Evolutionary conservation across 2,329 filamentous ascomycete genomes (phyloP).

Genomic region (Capronia coronata): DNA sequence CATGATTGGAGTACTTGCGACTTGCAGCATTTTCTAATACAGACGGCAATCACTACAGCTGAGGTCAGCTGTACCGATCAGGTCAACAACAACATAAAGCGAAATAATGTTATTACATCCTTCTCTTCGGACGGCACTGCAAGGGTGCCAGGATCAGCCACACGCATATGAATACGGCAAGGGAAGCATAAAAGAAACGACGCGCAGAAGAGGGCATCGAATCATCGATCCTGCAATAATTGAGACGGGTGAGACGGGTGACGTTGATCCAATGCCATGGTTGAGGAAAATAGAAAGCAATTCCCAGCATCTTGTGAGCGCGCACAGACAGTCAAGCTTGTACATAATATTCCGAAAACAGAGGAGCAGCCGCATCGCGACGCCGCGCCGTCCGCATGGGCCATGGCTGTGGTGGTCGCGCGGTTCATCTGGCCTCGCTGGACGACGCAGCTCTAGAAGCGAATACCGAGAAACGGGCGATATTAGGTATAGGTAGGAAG

Average conservation of each 20-base stretch:
- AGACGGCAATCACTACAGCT: not conserved
- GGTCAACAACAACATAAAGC: constrained; percentile 1
- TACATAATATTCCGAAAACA: not conserved
- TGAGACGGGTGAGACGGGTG: not conserved
- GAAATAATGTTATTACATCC: constrained; percentile 8
- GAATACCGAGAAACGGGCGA: not conserved
- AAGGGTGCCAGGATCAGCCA: constrained; percentile 6
- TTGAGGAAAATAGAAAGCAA: not conserved
- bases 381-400: not conserved
- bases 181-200: not conserved
- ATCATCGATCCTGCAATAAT: not conserved
- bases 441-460: not conserved
- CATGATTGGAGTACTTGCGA: constrained; percentile 1
- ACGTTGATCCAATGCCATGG: not conserved
- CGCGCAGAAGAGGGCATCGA: not conserved
- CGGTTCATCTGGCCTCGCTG: not conserved
- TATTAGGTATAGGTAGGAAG: too few species aligned
- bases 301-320: not conserved
- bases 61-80: not conserved
- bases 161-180: constrained; percentile 9
- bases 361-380: not conserved
- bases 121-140: not conserved
- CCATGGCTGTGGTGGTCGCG: too few species aligned
- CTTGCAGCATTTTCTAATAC: not conserved
- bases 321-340: not conserved